A percentile compares a stretch with the other conserved stretches of the same genome.
phyloP scores from a whole-genome alignment of 73 alveolate species.

The Effrenium voratum region DNA sequence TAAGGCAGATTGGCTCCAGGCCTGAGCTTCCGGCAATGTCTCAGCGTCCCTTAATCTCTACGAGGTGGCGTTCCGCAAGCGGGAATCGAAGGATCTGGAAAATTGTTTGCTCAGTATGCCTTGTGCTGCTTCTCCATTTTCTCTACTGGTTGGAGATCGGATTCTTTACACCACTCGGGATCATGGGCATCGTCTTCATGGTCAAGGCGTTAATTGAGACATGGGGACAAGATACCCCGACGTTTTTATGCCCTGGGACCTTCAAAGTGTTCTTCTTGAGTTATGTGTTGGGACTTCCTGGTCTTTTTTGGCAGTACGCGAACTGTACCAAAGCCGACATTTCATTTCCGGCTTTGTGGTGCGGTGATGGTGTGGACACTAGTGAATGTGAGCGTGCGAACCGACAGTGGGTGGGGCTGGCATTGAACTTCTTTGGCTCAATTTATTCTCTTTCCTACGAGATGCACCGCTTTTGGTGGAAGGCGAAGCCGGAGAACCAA shows the following conservation, averaged over 20 bases:
- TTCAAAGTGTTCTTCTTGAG: neutral
- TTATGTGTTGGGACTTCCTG: neutral
- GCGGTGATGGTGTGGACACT: no score
- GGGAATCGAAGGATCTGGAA: no score
- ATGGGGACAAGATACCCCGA: conserved; percentile 43
- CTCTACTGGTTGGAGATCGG: no score
- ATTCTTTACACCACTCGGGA: no score
- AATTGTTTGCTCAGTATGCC: no score
- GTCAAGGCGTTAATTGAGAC: conserved; percentile 26
- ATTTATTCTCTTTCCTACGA: neutral
- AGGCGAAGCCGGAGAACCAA: conserved; percentile 47
- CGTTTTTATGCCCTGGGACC: neutral
- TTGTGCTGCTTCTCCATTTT: no score
- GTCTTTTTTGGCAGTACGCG: neutral
- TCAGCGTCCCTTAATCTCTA: no score
- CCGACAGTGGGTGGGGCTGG: neutral
- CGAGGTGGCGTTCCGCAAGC: no score
- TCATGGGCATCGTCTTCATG: neutral
- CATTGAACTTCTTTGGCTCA: neutral
- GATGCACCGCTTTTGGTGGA: conserved; percentile 23
- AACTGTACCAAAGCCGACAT: neutral
- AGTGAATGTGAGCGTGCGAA: no score
- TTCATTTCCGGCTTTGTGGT: neutral
- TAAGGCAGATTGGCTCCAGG: no score
- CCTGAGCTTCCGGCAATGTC: no score